A percentile compares a stretch with the other conserved stretches of the same genome.
Evolutionary conservation across 257 asterid species (phyloP).

Genomic region (Nemophila menziesii): DNA sequence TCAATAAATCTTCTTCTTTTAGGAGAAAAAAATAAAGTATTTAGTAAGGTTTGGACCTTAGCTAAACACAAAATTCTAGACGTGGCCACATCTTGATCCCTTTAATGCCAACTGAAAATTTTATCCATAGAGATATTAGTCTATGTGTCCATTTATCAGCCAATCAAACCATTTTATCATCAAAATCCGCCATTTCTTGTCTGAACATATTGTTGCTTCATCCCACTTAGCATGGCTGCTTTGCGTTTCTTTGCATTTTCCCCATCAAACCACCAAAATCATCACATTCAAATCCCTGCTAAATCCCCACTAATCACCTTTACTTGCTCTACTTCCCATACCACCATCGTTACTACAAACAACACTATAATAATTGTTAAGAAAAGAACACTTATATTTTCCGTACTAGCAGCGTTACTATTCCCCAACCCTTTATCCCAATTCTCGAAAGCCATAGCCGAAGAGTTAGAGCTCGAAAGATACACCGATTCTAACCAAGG

Average conservation of each 20-base stretch:
- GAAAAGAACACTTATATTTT: constrained; percentile 14
- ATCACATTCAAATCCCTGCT: no score
- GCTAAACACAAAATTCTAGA: not conserved
- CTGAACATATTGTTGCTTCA: not conserved
- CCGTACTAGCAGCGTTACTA: constrained; percentile 12
- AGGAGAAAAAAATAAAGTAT: no score
- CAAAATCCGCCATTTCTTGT: not conserved
- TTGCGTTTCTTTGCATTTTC: not conserved
- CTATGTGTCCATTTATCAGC: not conserved
- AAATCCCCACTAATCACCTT: no score
- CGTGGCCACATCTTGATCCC: not conserved
- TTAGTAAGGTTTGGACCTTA: no score
- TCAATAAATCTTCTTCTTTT: no score
- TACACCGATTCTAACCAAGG: constrained; percentile 61
- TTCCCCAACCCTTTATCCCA: constrained; percentile 3
- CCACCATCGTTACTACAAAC: no score
- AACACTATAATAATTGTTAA: constrained; percentile 1
- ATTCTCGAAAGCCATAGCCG: constrained; percentile 26
- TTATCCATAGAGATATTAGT: not conserved
- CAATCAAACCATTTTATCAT: not conserved
- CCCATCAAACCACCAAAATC: no score
- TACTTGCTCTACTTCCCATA: no score
- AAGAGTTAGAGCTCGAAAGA: constrained; percentile 40
- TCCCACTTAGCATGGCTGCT: not conserved
- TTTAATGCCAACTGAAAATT: not conserved